Conservation (phyloP, 768 basidiomycete species). For the Pulveroboletus sp. region DNA sequence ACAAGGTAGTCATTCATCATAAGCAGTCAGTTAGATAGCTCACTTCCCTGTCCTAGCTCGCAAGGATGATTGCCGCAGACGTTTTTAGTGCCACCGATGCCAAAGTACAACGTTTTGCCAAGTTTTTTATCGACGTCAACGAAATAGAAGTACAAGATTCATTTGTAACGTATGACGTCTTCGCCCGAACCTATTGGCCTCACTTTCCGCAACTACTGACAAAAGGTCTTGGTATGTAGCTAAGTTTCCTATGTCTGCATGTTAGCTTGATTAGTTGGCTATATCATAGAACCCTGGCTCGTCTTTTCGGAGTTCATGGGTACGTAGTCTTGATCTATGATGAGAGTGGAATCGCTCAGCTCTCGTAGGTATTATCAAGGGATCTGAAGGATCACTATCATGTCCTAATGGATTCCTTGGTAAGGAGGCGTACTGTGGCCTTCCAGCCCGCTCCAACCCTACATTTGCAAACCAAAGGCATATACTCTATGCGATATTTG, state of each 20-base stretch:
- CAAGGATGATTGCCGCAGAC: constrained; percentile 25
- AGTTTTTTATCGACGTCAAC: constrained; percentile 11
- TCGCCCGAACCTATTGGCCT: constrained; percentile 53
- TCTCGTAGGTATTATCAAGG: constrained; percentile 52
- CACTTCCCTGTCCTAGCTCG: constrained; percentile 15
- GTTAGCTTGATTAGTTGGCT: neutral
- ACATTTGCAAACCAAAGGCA: constrained; percentile 49
- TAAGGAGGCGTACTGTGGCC: constrained; percentile 38
- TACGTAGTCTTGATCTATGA: constrained; percentile 18
- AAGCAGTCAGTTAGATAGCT: neutral
- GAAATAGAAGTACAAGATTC: constrained; percentile 18
- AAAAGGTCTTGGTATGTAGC: constrained; percentile 47
- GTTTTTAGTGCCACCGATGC: constrained; percentile 7
- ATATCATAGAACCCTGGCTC: constrained; percentile 47
- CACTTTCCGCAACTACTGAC: constrained; percentile 48
- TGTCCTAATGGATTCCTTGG: constrained; percentile 39
- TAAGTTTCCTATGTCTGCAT: neutral
- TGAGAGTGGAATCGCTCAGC: neutral
- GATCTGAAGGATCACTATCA: constrained; percentile 51
- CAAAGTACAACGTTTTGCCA: constrained; percentile 1
- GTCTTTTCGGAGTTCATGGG: constrained; percentile 67
- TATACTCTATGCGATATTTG: constrained; percentile 50
- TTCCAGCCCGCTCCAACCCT: constrained; percentile 49
- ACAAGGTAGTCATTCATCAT: constrained; percentile 40
- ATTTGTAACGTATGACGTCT: constrained; percentile 44